Percentiles rank a stretch among this genome's conserved stretches.
phyloP scores from a whole-genome alignment of 805 yeast genomes.

The Pichia manshurica region DNA sequence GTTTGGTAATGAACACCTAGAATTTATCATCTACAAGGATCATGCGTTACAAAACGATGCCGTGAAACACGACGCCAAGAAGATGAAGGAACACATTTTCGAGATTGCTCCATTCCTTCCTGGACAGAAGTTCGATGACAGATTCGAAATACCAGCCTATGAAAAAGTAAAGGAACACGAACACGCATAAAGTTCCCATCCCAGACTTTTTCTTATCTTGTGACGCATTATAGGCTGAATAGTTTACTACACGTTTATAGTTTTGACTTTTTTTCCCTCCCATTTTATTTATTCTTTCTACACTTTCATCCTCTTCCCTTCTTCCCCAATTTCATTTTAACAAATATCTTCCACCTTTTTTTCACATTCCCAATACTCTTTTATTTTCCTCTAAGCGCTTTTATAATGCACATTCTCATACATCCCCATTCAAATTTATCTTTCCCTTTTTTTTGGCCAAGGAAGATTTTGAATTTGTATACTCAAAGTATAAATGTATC shows the following conservation, averaged over 20 bases:
- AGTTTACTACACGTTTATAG: constrained; percentile 3
- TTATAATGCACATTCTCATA: neutral
- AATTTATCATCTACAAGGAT: constrained; percentile 58
- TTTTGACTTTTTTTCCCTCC: neutral
- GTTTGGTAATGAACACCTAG: constrained; percentile 42
- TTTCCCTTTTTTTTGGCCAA: neutral
- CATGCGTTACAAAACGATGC: constrained; percentile 29
- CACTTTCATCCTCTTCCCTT: neutral
- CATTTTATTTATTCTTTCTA: neutral
- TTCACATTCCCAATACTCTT: neutral
- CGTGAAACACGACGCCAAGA: constrained; percentile 35
- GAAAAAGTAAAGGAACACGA: constrained; percentile 35
- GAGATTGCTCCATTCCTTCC: constrained; percentile 76
- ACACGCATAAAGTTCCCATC: no score
- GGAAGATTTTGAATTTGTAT: no score
- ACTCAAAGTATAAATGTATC: no score
- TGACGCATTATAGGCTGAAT: neutral
- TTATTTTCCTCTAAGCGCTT: neutral
- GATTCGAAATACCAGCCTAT: constrained; percentile 64
- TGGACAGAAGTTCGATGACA: constrained; percentile 63
- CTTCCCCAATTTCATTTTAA: no score
- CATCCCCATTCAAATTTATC: no score
- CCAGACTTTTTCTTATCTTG: no score
- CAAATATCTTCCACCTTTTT: no score
- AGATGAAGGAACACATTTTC: constrained; percentile 50